Conservation (phyloP, 306 rosid species). For the Castanea crenata region DNA sequence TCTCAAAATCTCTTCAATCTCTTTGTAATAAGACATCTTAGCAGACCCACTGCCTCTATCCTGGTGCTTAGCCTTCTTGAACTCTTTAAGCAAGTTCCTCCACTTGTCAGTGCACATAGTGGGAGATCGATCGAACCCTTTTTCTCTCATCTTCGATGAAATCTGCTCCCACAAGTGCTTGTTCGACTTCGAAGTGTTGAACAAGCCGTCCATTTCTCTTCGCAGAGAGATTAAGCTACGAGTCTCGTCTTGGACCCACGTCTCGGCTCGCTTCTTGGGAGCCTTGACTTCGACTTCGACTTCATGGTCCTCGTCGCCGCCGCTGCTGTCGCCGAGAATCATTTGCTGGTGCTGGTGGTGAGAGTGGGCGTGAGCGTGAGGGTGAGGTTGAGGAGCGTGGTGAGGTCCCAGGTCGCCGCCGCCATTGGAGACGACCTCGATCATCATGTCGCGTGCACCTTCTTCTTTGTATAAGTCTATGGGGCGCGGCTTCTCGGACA, state of each 20-base stretch:
- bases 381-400: slow-evolving; percentile 23
- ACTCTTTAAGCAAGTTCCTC: slow-evolving; percentile 92
- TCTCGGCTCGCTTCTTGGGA: slow-evolving; percentile 93
- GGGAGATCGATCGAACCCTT: slow-evolving; percentile 89
- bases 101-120: slow-evolving; percentile 99
- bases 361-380: slow-evolving; percentile 12
- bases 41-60: slow-evolving; percentile 77
- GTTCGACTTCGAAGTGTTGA: slow-evolving; percentile 87
- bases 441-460: slow-evolving; percentile 60
- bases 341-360: slow-evolving; percentile 48
- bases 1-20: slow-evolving; percentile 82
- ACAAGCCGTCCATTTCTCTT: slow-evolving; percentile 70
- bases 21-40: slow-evolving; percentile 86
- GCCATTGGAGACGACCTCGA: slow-evolving; percentile 58
- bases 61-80: slow-evolving; percentile 84
- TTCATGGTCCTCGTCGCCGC: slow-evolving; percentile 71
- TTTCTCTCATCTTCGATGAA: slow-evolving; percentile 79
- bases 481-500: slow-evolving; percentile 72
- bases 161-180: slow-evolving; percentile 96
- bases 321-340: slow-evolving; percentile 75
- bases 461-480: slow-evolving; percentile 72
- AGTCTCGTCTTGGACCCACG: slow-evolving; percentile 98
- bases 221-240: slow-evolving; percentile 67
- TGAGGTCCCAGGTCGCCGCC: slow-evolving; percentile 28
- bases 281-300: slow-evolving; percentile 68